Evolutionary conservation across 306 rosid species (phyloP).

Genomic region (Cicer pinnatifidum): DNA sequence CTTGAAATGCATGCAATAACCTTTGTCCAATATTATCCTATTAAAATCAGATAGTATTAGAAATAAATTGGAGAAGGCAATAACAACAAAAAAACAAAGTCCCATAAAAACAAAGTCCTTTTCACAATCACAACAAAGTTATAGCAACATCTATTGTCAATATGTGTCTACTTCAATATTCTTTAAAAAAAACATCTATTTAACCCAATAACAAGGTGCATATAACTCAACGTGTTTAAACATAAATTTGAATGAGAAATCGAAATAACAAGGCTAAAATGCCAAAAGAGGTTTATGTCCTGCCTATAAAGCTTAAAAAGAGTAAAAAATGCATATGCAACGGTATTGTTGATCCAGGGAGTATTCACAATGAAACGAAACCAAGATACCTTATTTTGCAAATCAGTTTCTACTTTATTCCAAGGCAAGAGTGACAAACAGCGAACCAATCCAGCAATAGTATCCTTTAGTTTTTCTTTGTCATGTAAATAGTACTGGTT

Average conservation of each 20-base stretch:
- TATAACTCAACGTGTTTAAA: background rate
- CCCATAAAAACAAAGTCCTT: constrained; percentile 2
- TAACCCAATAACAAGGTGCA: background rate
- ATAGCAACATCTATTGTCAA: too few relatives aligned
- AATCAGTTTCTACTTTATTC: constrained; percentile 61
- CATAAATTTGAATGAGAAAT: constrained; percentile 33
- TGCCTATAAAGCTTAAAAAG: constrained; percentile 21
- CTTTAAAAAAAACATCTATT: too few relatives aligned
- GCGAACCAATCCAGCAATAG: constrained; percentile 71
- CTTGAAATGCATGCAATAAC: constrained; percentile 66
- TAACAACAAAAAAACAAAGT: constrained; percentile 19
- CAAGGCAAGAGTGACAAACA: constrained; percentile 86
- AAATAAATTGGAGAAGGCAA: constrained; percentile 40
- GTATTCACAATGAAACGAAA: constrained; percentile 20
- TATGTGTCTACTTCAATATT: too few relatives aligned
- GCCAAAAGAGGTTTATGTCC: constrained; percentile 4
- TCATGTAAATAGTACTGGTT: constrained; percentile 72
- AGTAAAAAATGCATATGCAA: constrained; percentile 3
- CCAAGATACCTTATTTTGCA: constrained; percentile 60
- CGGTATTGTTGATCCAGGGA: background rate
- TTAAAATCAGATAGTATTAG: constrained; percentile 45
- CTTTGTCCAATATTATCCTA: constrained; percentile 60
- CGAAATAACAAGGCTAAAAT: constrained; percentile 24
- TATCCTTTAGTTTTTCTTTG: constrained; percentile 70
- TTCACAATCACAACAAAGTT: too few relatives aligned